Percentiles rank a stretch among this genome's conserved stretches.
These are phyloP conservation scores for Botrytis squamosa DNA, from an alignment of 2,329 filamentous ascomycete species.

Conservation along the genomic window DNA sequence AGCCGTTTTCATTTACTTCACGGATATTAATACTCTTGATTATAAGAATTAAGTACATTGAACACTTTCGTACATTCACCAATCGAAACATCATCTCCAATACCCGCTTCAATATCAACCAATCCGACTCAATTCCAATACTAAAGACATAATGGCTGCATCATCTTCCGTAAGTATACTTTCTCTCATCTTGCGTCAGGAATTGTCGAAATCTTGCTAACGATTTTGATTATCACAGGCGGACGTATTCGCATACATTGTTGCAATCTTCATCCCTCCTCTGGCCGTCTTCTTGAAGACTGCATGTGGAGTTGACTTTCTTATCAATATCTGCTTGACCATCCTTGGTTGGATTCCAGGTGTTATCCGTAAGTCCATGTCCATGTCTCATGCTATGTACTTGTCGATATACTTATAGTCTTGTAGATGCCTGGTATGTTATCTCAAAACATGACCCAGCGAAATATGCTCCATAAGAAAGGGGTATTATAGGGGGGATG, in stretches of 20 bases:
- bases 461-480: slow-evolving; percentile 12
- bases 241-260: slow-evolving; percentile 34
- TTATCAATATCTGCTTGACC: slow-evolving; percentile 44
- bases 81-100: neutral
- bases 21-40: neutral
- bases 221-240: slow-evolving; percentile 21
- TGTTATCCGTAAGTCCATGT: slow-evolving; percentile 34
- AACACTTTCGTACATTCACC: neutral
- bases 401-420: neutral
- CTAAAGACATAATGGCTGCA: neutral
- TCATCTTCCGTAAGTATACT: slow-evolving; percentile 18
- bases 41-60: neutral
- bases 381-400: neutral
- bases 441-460: slow-evolving; percentile 35
- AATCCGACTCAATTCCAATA: neutral
- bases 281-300: slow-evolving; percentile 41
- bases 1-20: neutral
- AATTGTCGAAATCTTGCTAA: neutral
- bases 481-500: neutral
- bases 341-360: slow-evolving; percentile 41
- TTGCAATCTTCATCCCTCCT: slow-evolving; percentile 36
- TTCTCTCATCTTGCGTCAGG: neutral
- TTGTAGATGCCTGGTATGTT: slow-evolving; percentile 36
- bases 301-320: slow-evolving; percentile 42
- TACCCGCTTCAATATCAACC: neutral